phyloP scores from a whole-genome alignment of 345 rosid genomes.

The Melaleuca quinquenervia region DNA sequence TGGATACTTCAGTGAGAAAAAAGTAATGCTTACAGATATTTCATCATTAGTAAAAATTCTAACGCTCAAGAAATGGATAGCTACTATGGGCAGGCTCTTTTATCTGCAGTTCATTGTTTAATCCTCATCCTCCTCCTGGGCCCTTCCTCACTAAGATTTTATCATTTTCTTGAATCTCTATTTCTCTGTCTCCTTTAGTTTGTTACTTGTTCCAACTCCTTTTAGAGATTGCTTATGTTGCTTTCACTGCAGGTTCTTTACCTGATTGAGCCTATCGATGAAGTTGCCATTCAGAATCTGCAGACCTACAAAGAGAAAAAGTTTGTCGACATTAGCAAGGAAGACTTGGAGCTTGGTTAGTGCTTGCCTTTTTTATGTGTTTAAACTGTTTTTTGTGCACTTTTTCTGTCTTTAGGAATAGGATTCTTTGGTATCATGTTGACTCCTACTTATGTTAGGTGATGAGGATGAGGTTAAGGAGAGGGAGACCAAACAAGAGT shows the following conservation, averaged over 20 bases:
- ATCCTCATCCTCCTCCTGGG: not conserved
- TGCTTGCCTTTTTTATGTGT: not conserved
- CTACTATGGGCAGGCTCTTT: not conserved
- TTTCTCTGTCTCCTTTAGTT: not conserved
- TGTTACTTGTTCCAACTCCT: not conserved
- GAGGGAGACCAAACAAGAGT: conserved; percentile 75
- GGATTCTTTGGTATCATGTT: not conserved
- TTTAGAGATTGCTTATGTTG: conserved; percentile 3
- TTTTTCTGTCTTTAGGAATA: not conserved
- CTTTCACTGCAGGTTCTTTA: conserved; percentile 52
- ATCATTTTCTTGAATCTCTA: not conserved
- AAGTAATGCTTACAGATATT: not conserved
- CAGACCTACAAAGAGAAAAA: conserved; percentile 97
- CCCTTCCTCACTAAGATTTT: not conserved
- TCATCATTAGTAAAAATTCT: not conserved
- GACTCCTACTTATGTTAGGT: conserved; percentile 22
- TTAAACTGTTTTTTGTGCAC: not conserved
- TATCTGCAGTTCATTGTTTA: not conserved
- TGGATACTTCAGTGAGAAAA: not conserved
- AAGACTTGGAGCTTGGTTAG: conserved; percentile 92
- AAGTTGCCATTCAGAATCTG: conserved; percentile 92
- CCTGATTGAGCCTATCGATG: conserved; percentile 93
- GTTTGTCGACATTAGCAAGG: conserved; percentile 97
- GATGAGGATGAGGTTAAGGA: conserved; percentile 95
- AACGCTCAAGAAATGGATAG: not conserved